Evolutionary conservation across 371 early-diverging fungal species (phyloP), one percentile per base, ranked within the genome.

Genomic region (Actinomucor elegans): DNA sequence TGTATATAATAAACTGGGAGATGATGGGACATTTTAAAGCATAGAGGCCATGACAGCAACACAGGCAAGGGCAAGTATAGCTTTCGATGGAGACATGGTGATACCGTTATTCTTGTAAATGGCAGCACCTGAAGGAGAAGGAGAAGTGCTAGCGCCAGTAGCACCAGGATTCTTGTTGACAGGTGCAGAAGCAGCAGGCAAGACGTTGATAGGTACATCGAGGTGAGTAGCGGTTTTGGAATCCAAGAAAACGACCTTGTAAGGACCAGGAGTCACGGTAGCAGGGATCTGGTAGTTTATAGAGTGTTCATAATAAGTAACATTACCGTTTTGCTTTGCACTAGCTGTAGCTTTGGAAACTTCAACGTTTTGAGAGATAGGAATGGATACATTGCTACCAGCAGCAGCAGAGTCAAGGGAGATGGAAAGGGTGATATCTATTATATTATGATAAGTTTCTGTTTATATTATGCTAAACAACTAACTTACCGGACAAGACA

Each of bases 211-310:
- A 26, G 77, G 77, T 20, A 77, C 59, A 47, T 56, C 40, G 5
- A 64, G 35, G 12, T 68, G 53, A 12, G 68, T 66, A 28, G 61
- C 57, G 28, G 71, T 77, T 5, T 57, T 58, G 20, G 57, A 34
- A 41, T 71, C 67, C n/a, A 59, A 36, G 42, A 77, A 73, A 15
- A 69, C 48, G 23, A 77, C 77, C 27, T 77, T 69, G 55, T 77
- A 77, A 8, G 37, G 41, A n/a, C 77, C 77, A 17, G 64, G 63
- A 27, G 54, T 27, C 1, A 73, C 62, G 1, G 59, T 69, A 14
- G 46, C 48, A 20, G 77, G 73, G 44, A 77, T 77, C 15, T 64
- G 56, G 55, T 62, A 77, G 48, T 73, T 77, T 46, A 64, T 42
- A 9, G 69, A 67, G 44, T 77, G 73, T 27, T 77, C 69, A 45